Percentiles rank a stretch among this genome's conserved stretches.
Conservation (phyloP, 1,284 basidiomycete species). For the Puccinia triticina region DNA sequence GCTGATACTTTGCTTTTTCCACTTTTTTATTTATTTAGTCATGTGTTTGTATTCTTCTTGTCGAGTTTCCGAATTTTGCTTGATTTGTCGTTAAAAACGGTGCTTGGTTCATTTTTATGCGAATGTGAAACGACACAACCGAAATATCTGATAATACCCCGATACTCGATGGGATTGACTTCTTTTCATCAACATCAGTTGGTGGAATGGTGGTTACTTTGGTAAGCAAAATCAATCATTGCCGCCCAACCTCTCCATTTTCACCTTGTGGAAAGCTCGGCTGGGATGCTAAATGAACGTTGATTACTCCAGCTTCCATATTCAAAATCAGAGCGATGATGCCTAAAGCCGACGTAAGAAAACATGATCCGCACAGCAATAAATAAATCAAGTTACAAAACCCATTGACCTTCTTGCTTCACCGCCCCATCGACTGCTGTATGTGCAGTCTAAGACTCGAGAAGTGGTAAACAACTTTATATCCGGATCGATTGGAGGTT, state of each 20-base stretch:
- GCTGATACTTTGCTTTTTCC: background rate
- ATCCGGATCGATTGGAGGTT: constrained; percentile 86
- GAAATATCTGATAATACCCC: background rate
- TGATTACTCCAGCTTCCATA: background rate
- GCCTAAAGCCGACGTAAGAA: constrained; percentile 46
- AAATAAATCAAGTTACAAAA: background rate
- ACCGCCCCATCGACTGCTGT: constrained; percentile 17
- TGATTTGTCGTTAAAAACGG: background rate
- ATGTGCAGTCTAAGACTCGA: constrained; percentile 66
- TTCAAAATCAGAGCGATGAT: constrained; percentile 28
- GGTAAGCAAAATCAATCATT: constrained; percentile 58
- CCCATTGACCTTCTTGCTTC: constrained; percentile 23
- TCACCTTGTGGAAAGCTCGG: background rate
- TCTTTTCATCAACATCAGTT: constrained; percentile 22
- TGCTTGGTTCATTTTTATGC: background rate
- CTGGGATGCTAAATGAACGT: background rate
- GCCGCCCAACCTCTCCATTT: background rate
- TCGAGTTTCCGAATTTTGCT: background rate
- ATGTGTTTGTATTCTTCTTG: constrained; percentile 36
- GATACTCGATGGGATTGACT: background rate
- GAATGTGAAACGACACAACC: background rate
- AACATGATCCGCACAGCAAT: background rate
- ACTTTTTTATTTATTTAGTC: constrained; percentile 8
- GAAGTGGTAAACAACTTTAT: constrained; percentile 88
- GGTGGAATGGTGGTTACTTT: constrained; percentile 84